These are phyloP conservation scores for Anthoceros angustus DNA, from an alignment of 225 moss, liverwort and hornwort genomes.

Conservation along the genomic window DNA sequence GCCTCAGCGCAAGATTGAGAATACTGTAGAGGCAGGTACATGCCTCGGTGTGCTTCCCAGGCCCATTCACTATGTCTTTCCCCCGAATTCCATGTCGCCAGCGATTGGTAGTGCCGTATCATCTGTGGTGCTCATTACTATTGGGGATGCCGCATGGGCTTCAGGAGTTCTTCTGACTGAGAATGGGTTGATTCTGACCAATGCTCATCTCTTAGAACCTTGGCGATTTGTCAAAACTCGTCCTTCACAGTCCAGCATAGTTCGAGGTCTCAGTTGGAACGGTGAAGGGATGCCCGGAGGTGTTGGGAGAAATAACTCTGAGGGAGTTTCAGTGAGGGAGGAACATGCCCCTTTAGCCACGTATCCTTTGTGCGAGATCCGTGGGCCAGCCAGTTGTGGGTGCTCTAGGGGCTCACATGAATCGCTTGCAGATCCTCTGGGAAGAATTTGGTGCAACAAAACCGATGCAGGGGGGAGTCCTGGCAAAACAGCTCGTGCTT, in stretches of 20 bases:
- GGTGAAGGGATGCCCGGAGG: not conserved
- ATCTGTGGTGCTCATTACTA: slow-evolving; percentile 84
- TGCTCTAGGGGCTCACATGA: not conserved
- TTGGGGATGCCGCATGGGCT: slow-evolving; percentile 97
- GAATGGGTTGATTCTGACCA: slow-evolving; percentile 73
- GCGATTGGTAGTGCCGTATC: slow-evolving; percentile 65
- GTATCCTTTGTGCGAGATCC: not conserved
- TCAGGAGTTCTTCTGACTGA: slow-evolving; percentile 74
- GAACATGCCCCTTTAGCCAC: no score
- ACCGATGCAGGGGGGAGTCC: not conserved
- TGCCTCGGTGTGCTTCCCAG: slow-evolving; percentile 35
- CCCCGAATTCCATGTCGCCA: slow-evolving; percentile 40
- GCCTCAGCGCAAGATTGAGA: slow-evolving; percentile 33
- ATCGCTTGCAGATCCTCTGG: not conserved
- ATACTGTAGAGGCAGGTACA: slow-evolving; percentile 31
- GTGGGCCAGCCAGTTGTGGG: not conserved
- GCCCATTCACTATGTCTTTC: slow-evolving; percentile 23
- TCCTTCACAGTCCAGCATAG: slow-evolving; percentile 25
- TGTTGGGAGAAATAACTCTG: no score
- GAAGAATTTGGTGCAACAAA: not conserved
- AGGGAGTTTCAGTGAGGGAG: no score
- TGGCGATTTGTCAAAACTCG: slow-evolving; percentile 83
- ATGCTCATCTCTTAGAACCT: slow-evolving; percentile 94
- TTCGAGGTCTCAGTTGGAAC: not conserved
- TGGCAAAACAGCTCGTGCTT: not conserved